Evolutionary conservation across 228 moss, liverwort and hornwort genomes (phyloP).

Genomic region (Sphagnum magellanicum): DNA sequence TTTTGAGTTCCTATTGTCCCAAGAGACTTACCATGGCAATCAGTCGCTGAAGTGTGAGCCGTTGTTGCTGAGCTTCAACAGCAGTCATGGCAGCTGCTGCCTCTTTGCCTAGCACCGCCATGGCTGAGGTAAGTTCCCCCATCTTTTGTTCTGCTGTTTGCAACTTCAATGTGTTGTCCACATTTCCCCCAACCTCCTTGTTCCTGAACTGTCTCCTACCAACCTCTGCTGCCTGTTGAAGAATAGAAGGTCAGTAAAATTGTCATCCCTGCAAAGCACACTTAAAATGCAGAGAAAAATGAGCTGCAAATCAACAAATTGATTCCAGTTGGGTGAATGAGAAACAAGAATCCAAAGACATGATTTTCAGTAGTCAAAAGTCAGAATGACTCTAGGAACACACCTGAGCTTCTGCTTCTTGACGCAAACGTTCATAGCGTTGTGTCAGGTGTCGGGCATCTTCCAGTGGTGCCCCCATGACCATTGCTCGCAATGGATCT

Average conservation of each 20-base stretch:
- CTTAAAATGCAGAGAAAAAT: too few species aligned
- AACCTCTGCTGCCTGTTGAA: conserved; percentile 70
- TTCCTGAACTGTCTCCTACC: conserved; percentile 72
- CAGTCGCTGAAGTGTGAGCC: conserved; percentile 78
- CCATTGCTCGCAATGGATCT: conserved; percentile 84
- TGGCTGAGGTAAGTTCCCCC: conserved; percentile 82
- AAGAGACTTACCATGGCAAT: conserved; percentile 59
- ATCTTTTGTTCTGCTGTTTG: conserved; percentile 87
- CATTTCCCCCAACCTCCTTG: conserved; percentile 62
- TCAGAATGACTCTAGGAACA: background rate
- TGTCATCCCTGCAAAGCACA: too few species aligned
- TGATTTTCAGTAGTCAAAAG: too few species aligned
- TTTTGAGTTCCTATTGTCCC: too few species aligned
- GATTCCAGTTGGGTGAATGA: too few species aligned
- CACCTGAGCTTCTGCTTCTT: conserved; percentile 85
- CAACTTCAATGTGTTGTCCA: conserved; percentile 72
- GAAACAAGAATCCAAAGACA: too few species aligned
- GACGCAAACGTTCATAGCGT: conserved; percentile 87
- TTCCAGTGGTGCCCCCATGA: conserved; percentile 91
- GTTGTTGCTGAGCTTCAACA: conserved; percentile 95
- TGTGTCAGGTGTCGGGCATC: conserved; percentile 92
- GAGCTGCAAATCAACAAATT: too few species aligned
- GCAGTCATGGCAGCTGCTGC: conserved; percentile 95
- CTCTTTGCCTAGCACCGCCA: conserved; percentile 93
- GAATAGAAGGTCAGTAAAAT: too few species aligned